Base-by-base conservation (phyloP, 441 rosid species). In the Melastoma candidum region DNA sequence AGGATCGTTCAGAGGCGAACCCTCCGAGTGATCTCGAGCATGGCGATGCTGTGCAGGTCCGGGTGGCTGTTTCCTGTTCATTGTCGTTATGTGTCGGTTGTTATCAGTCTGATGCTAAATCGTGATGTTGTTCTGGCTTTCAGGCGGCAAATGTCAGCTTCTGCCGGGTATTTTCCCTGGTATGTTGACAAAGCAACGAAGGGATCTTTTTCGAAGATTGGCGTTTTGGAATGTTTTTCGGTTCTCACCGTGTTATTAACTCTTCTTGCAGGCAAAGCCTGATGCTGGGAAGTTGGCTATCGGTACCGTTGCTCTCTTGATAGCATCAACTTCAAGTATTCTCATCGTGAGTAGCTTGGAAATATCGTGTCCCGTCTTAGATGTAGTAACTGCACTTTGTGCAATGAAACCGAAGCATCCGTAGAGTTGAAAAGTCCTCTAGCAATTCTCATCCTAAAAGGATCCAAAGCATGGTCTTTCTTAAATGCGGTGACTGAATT, bases 101-200 rank as follows among this genome's bases (percentile, higher is more conserved):
- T 32, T 59, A 29, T 56, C 48, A 24, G 44, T 51, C 36, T 48
- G 11, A 36, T 41, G 46, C 47, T 47, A 10, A 53, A 63, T 63
- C 49, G 22, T 11, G 46, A 41, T 54, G 22, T 59, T 49, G n/a
- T 36, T 2, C 26, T 66, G 17, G 32, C 14, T 41, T 49, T 61
- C 81, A 87, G 94, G 96, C 95, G 59, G 94, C 81, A 47, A 79
- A 85, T 63, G 85, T 88, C 0, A 90, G 87, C 63, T 85, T 83
- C 69, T 67, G 76, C 26, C 73, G 95, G 67, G 83, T 88, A 26
- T 75, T 77, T 74, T 60, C 82, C 13, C 74, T 84, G 76, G 94
- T 87, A 60, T 75, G 89, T 68, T 46, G 22, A 32, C 26, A 26
- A n/a, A 6, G 36, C 36, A 29, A 29, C 7, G 36, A 29, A 49